These are phyloP conservation scores for Fusarium avenaceum DNA, from an alignment of 2,329 filamentous ascomycete species.

Conservation along the genomic window DNA sequence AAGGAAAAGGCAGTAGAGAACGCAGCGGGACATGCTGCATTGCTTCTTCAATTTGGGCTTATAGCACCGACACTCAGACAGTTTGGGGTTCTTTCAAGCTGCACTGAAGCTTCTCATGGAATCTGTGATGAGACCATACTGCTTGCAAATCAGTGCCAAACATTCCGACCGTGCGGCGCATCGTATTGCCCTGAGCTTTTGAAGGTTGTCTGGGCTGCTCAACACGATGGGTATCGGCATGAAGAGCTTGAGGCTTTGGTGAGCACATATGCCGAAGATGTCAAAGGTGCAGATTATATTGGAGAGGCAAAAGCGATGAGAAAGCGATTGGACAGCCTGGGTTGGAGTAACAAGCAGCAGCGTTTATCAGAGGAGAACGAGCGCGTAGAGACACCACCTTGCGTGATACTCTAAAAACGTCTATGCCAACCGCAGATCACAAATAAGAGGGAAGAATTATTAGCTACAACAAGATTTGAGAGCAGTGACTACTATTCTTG, in stretches of 20 bases:
- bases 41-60: slow-evolving; percentile 17
- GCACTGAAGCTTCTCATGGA: not conserved
- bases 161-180: slow-evolving; percentile 26
- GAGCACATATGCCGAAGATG: slow-evolving; percentile 10
- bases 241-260: slow-evolving; percentile 21
- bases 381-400: not conserved
- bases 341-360: slow-evolving; percentile 13
- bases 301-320: slow-evolving; percentile 16
- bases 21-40: slow-evolving; percentile 4
- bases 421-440: no score
- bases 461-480: no score
- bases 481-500: no score
- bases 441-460: no score
- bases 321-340: slow-evolving; percentile 2
- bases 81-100: slow-evolving; percentile 9
- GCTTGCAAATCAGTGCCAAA: slow-evolving; percentile 1
- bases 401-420: slow-evolving; percentile 16
- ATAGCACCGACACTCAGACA: slow-evolving; percentile 13
- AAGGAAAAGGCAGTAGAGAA: slow-evolving; percentile 13
- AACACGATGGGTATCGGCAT: slow-evolving; percentile 23
- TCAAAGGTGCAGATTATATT: slow-evolving; percentile 22
- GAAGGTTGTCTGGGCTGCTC: slow-evolving; percentile 23
- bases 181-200: slow-evolving; percentile 27
- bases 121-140: slow-evolving; percentile 17
- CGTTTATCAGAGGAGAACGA: not conserved